Conservation (phyloP, 1,139 yeast genomes). For the Trichomonascaceae sp. region DNA sequence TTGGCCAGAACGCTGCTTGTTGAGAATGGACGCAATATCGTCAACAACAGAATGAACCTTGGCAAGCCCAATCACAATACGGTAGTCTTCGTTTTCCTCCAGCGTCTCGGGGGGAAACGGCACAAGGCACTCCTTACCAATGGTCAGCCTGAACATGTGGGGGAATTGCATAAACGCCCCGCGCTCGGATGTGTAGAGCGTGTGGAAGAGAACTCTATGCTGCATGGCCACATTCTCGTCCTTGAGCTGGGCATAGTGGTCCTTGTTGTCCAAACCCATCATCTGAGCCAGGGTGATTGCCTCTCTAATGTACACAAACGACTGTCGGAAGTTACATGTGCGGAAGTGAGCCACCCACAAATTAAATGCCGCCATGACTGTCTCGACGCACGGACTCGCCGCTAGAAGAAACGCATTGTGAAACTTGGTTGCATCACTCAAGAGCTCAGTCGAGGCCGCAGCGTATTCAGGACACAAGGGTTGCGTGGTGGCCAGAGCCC, state of each 20-base stretch:
- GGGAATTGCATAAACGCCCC: not conserved
- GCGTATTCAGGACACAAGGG: not conserved
- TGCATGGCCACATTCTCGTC: not conserved
- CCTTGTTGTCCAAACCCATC: slow-evolving; percentile 9
- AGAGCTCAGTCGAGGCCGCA: not conserved
- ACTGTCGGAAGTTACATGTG: slow-evolving; percentile 4
- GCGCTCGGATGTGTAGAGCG: not conserved
- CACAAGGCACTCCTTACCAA: not conserved
- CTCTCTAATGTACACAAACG: slow-evolving; percentile 9
- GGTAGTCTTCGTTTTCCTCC: not conserved
- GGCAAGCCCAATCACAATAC: not conserved
- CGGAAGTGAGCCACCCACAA: slow-evolving; percentile 8
- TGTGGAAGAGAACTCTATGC: not conserved
- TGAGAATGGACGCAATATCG: not conserved
- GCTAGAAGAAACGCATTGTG: slow-evolving; percentile 3
- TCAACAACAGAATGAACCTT: not conserved
- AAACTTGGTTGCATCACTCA: slow-evolving; percentile 2
- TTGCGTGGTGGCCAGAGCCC: slow-evolving; percentile 1
- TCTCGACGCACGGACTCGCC: slow-evolving; percentile 1
- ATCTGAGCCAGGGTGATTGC: slow-evolving; percentile 9
- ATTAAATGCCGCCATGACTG: slow-evolving; percentile 7
- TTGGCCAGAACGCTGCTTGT: too few species aligned
- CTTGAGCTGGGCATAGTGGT: slow-evolving; percentile 3
- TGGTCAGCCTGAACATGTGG: not conserved
- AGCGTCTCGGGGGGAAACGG: not conserved